Evolutionary conservation across 768 basidiomycete species (phyloP).

Genomic region (Amanita jacksonii): DNA sequence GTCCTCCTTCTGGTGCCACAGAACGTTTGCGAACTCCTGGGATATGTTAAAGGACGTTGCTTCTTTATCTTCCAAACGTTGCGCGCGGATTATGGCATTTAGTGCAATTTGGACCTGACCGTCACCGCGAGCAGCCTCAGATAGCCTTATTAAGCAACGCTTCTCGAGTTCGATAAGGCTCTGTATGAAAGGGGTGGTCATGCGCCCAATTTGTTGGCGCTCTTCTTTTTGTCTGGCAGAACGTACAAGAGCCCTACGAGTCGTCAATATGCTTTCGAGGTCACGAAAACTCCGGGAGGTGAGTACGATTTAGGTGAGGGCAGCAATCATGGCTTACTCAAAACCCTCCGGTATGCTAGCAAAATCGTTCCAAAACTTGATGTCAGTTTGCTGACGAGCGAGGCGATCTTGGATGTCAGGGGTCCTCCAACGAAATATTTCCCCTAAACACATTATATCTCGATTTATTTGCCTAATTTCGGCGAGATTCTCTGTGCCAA

Average conservation of each 20-base stretch:
- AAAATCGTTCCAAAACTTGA: slow-evolving; percentile 32
- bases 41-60: slow-evolving; percentile 46
- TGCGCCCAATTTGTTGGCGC: slow-evolving; percentile 65
- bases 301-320: background rate
- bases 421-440: slow-evolving; percentile 59
- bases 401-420: slow-evolving; percentile 24
- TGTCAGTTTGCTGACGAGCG: slow-evolving; percentile 22
- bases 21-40: slow-evolving; percentile 80
- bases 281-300: slow-evolving; percentile 49
- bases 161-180: slow-evolving; percentile 54
- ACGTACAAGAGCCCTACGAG: slow-evolving; percentile 71
- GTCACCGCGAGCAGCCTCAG: slow-evolving; percentile 57
- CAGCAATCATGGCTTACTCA: slow-evolving; percentile 42
- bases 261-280: slow-evolving; percentile 72
- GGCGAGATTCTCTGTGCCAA: slow-evolving; percentile 73
- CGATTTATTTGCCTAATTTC: slow-evolving; percentile 62
- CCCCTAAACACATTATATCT: slow-evolving; percentile 73
- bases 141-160: slow-evolving; percentile 60
- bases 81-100: slow-evolving; percentile 75
- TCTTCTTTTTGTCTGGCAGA: slow-evolving; percentile 63
- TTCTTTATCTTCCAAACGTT: slow-evolving; percentile 40
- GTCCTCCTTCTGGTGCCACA: slow-evolving; percentile 86
- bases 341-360: slow-evolving; percentile 43
- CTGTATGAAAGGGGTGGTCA: slow-evolving; percentile 43
- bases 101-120: slow-evolving; percentile 73